Base-by-base conservation (phyloP, 2,329 filamentous ascomycete species). In the Colletotrichum melonis region DNA sequence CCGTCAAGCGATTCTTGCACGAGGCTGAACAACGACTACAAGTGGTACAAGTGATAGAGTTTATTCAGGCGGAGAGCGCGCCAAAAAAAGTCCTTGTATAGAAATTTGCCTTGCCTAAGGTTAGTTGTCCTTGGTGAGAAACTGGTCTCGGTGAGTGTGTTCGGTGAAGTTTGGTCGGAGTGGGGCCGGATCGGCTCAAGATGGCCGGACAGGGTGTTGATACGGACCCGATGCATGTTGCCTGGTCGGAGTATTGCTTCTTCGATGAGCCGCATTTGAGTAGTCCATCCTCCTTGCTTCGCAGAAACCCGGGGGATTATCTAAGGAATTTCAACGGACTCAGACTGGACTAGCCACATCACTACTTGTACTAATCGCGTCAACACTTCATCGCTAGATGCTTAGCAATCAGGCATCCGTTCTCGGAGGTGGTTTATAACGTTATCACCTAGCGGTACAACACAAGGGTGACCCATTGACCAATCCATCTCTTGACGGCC, bases 331-430 rank as follows among this genome's bases (percentile, higher is more conserved):
- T 4, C 19, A 11, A 8, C 19, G 42, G 42, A 49, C 42, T 22
- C 19, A 19, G 42, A 49, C 19, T 22, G 42, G 19, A n/a, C 16
- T 49, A 49, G 19, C 19, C 19, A 11, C 42, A 32, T 9, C 30
- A 32, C 30, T 32, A 3, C 30, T 1, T 32, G 30, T 46, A n/a
- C 16, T 19, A 46, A 8, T 8, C 8, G 19, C 42, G 19, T 19
- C 19, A 19, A 8, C 0, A 49, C 19, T 22, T 49, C 42, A 19
- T 72, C 62, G 35, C 14, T n/a, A 35, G 38, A 28, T 30, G 69
- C 64, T 72, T 63, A 58, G 28, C 46, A 72, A 68, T 68, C 57
- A 57, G n/a, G 28, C 35, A 22, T 16, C 14, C n/a, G 26, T 63
- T 30, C 52, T 60, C 19, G 9, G 11, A 35, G 32, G 32, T 35